Evolutionary conservation across 306 rosid genomes (phyloP).

Genomic region (Urtica urens): DNA sequence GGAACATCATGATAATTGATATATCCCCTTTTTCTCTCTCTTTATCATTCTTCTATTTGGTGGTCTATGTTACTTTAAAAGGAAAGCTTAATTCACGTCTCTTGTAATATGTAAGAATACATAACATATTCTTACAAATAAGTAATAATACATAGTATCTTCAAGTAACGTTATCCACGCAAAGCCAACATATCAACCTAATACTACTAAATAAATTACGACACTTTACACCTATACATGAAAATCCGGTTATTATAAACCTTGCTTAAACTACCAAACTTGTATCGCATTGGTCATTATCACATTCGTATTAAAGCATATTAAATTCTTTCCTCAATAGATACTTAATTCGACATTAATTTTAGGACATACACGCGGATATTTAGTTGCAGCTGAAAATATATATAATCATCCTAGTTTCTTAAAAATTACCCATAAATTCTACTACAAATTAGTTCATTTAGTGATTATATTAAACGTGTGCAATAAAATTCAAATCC

Average conservation of each 20-base stretch:
- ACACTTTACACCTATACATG: neutral
- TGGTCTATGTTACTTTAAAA: neutral
- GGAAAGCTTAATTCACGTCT: neutral
- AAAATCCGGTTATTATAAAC: neutral
- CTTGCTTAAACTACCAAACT: neutral
- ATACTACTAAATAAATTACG: neutral
- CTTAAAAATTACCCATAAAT: too few relatives aligned
- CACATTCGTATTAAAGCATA: neutral
- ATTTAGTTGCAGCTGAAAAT: neutral
- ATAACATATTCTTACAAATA: neutral
- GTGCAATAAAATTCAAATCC: neutral
- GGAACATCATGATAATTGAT: constrained; percentile 13
- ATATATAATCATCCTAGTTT: too few relatives aligned
- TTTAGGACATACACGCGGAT: neutral
- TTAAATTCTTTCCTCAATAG: neutral
- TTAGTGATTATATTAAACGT: too few relatives aligned
- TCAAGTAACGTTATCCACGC: neutral
- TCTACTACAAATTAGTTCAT: neutral
- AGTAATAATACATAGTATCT: neutral
- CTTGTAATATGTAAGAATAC: too few relatives aligned
- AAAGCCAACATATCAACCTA: constrained; percentile 3
- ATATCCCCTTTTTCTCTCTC: neutral
- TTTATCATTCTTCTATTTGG: neutral
- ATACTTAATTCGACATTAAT: neutral
- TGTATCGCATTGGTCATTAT: neutral